Evolutionary conservation across 805 yeast species (phyloP).

Genomic region (Metschnikowia kunwiensis): DNA sequence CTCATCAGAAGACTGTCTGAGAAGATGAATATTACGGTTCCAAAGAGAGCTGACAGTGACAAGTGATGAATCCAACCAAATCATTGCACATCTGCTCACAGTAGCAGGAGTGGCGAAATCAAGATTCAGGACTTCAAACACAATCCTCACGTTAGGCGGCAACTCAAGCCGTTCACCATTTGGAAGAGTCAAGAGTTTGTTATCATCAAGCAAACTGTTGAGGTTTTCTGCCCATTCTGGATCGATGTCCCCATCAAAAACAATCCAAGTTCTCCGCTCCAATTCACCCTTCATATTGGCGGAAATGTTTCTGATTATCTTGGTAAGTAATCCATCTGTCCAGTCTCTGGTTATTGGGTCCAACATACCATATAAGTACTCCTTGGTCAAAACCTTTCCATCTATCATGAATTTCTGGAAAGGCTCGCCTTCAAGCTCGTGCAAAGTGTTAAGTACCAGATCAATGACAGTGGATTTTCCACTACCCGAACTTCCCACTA

Average conservation of each 20-base stretch:
- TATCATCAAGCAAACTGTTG: constrained; percentile 90
- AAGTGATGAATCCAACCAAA: constrained; percentile 56
- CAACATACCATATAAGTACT: constrained; percentile 61
- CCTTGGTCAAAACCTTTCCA: constrained; percentile 71
- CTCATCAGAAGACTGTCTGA: constrained; percentile 2
- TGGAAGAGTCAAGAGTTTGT: constrained; percentile 74
- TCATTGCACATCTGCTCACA: constrained; percentile 86
- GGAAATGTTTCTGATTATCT: constrained; percentile 55
- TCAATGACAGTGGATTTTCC: constrained; percentile 67
- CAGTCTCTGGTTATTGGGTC: constrained; percentile 84
- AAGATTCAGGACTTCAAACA: constrained; percentile 75
- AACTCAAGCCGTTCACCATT: constrained; percentile 81
- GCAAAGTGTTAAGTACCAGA: constrained; percentile 45
- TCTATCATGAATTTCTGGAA: constrained; percentile 50
- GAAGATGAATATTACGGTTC: constrained; percentile 10
- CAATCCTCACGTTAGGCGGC: constrained; percentile 58
- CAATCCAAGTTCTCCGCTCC: constrained; percentile 61
- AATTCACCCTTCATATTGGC: constrained; percentile 59
- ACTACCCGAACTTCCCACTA: constrained; percentile 71
- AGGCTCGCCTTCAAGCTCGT: constrained; percentile 31
- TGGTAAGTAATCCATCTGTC: constrained; percentile 83
- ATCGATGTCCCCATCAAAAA: constrained; percentile 91
- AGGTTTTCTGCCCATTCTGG: constrained; percentile 92
- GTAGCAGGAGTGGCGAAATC: constrained; percentile 84
- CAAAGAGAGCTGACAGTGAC: constrained; percentile 20